phyloP scores from a whole-genome alignment of 495 filamentous ascomycete species.

The Tuber brumale region DNA sequence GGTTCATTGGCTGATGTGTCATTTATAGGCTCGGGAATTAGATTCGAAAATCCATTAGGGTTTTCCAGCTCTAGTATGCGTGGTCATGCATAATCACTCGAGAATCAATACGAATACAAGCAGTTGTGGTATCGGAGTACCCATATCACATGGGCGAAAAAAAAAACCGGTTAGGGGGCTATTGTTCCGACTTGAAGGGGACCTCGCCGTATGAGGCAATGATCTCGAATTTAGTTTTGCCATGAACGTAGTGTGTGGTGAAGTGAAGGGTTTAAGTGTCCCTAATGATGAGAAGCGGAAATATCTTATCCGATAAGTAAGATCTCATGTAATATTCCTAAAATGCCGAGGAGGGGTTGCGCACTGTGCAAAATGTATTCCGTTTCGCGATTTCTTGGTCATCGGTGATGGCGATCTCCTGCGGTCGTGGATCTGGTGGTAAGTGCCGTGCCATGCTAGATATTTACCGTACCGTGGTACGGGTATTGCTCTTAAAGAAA shows the following conservation, averaged over 20 bases:
- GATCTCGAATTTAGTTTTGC: background rate
- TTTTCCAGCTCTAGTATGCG: background rate
- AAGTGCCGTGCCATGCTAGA: background rate
- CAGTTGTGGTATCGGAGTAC: too few species aligned
- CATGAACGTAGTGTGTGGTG: background rate
- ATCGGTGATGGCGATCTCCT: background rate
- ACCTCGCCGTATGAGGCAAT: background rate
- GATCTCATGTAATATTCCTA: background rate
- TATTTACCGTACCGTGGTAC: background rate
- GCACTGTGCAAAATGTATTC: background rate
- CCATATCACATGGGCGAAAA: background rate
- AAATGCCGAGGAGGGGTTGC: background rate
- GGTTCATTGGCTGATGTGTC: background rate
- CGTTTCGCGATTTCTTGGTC: background rate
- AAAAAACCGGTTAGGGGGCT: background rate
- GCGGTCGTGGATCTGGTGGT: background rate
- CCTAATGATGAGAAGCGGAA: background rate
- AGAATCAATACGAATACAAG: fast-evolving
- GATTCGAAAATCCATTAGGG: background rate
- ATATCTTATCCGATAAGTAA: background rate
- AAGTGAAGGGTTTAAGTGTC: background rate
- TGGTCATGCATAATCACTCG: background rate
- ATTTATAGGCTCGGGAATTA: background rate
- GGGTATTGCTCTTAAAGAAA: background rate
- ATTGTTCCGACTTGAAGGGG: background rate